Evolutionary conservation across 108 stramenopile genomes (phyloP), one percentile per base, ranked within the genome.

Genomic region (Aurantiochytrium sp.): DNA sequence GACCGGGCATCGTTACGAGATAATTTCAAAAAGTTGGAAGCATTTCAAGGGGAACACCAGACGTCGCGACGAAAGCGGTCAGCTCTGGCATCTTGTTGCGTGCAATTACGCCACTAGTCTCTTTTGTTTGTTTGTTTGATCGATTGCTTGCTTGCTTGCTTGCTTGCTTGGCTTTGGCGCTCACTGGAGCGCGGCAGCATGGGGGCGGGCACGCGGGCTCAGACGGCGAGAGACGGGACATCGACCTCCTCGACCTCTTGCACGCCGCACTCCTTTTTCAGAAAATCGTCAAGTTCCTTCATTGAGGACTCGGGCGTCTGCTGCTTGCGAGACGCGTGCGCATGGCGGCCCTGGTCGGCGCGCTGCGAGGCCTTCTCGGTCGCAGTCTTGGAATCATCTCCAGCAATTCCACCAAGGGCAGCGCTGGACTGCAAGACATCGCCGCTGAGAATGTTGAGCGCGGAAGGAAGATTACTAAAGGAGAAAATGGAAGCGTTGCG

Each of bases 201-300:
- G 35, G 35, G 35, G 35, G 35, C 35, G 35, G 35, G 0, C 1
- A n/a, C n/a, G 59, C n/a, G 19, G 19, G 19, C 1, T 59, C 42
- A 69, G 35, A 69, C 64, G 8, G 64, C 42, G 64, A 69, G 21
- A 12, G 64, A 69, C 8, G 64, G 64, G 35, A 69, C 76, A 25
- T 83, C 76, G 51, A 83, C 76, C 51, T 83, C 76, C 23, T 83
- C 76, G 23, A 83, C 76, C 51, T 83, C 76, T 12, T 53, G 76
- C 18, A 53, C 76, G 76, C 76, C 76, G 76, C 76, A 83, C 4
- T 83, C 76, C n/a, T 83, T 35, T 4, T 83, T 83, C 43, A 83
- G 76, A 53, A 83, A 83, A 16, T 83, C 76, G 51, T 83, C 76
- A 18, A 83, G 51, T 45, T 83, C 76, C 25, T 53, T 47, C 76